phyloP scores from a whole-genome alignment of 192 early-diverging fungal genomes.

The Umbelopsis ramanniana region DNA sequence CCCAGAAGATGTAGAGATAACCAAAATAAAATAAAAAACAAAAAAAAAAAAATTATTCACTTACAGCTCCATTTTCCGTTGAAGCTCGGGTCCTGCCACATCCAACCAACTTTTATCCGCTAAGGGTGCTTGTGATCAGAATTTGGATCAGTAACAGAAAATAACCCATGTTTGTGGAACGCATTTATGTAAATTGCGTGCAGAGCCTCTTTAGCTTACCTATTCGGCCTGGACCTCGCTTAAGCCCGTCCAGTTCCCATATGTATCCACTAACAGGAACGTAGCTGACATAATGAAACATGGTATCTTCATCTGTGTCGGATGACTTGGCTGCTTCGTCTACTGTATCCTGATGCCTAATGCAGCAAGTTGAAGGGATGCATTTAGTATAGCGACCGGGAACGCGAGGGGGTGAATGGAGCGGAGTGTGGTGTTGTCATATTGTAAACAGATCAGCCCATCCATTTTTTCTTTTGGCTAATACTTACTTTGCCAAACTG shows the following conservation, averaged over 20 bases:
- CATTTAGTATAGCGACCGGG: not conserved
- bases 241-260: conserved; percentile 72
- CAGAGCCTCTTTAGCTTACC: conserved; percentile 29
- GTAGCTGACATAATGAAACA: conserved; percentile 50
- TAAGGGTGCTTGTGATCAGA: conserved; percentile 40
- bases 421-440: conserved; percentile 3
- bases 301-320: conserved; percentile 5
- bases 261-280: conserved; percentile 58
- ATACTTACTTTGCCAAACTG: conserved; percentile 6
- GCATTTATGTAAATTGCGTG: not conserved
- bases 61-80: conserved; percentile 33
- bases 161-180: not conserved
- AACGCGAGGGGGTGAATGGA: not conserved
- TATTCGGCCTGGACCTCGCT: conserved; percentile 52
- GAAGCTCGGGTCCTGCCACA: conserved; percentile 38
- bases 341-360: not conserved
- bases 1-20: not conserved
- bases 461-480: not conserved
- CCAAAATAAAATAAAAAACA: not conserved
- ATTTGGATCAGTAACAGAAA: not conserved
- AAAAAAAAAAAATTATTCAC: not conserved
- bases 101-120: conserved; percentile 61
- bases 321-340: not conserved
- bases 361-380: not conserved
- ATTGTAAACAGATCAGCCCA: conserved; percentile 5